phyloP scores from a whole-genome alignment of 257 asterid genomes.

The Plantago elongata region DNA sequence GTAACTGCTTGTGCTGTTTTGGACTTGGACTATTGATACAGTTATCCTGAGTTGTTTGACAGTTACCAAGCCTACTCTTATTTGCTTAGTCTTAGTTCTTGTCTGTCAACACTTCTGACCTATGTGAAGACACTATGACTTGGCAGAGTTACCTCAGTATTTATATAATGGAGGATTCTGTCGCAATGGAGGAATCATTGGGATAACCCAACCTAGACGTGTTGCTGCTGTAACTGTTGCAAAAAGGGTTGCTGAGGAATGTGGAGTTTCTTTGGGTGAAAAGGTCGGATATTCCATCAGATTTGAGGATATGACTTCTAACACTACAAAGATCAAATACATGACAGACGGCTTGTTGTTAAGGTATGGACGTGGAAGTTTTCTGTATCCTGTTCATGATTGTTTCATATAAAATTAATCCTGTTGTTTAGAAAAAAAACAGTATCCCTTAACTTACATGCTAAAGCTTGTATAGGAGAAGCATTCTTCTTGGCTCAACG shows the following conservation, averaged over 20 bases:
- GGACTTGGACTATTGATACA: constrained; percentile 11
- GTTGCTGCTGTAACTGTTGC: constrained; percentile 98
- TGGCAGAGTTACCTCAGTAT: constrained; percentile 87
- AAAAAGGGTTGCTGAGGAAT: constrained; percentile 92
- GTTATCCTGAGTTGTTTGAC: background rate
- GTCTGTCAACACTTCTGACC: constrained; percentile 13
- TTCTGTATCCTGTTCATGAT: constrained; percentile 2
- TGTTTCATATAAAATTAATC: background rate
- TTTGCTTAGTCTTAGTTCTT: constrained; percentile 11
- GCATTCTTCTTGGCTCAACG: no score
- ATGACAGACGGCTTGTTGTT: constrained; percentile 94
- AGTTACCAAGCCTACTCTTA: background rate
- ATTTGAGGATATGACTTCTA: constrained; percentile 83
- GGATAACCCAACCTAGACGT: constrained; percentile 96
- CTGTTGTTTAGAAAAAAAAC: no score
- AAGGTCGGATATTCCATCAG: constrained; percentile 90
- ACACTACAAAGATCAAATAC: constrained; percentile 77
- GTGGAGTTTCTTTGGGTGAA: constrained; percentile 71
- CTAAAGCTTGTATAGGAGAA: no score
- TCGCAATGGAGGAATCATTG: constrained; percentile 73
- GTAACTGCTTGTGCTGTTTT: constrained; percentile 9
- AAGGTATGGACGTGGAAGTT: constrained; percentile 40
- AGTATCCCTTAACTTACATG: no score
- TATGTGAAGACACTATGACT: constrained; percentile 18
- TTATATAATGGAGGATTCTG: constrained; percentile 77